These are phyloP conservation scores for Hibiscus mutabilis DNA, from an alignment of 345 rosid species.

Conservation along the genomic window DNA sequence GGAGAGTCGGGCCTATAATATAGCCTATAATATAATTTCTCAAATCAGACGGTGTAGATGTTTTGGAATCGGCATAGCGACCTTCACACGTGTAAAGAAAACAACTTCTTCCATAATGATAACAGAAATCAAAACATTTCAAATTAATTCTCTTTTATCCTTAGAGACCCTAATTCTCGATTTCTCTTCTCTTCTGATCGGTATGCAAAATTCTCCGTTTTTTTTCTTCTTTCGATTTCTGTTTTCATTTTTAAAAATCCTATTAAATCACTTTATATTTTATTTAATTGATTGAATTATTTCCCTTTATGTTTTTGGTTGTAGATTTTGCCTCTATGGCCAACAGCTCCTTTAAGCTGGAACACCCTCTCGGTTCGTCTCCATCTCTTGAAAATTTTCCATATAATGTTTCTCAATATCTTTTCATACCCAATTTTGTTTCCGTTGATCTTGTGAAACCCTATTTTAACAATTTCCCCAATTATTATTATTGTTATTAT, in stretches of 20 bases:
- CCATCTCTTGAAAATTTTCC: not conserved
- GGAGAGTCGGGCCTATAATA: no score
- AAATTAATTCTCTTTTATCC: not conserved
- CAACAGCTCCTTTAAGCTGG: constrained; percentile 74
- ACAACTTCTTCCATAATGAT: not conserved
- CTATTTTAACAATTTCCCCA: not conserved
- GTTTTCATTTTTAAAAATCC: not conserved
- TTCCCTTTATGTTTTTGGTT: not conserved
- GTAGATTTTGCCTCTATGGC: constrained; percentile 42
- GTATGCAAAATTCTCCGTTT: not conserved
- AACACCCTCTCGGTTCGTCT: constrained; percentile 80
- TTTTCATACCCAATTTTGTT: no score
- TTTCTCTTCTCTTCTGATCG: not conserved
- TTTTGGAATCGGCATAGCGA: not conserved
- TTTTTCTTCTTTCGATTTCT: not conserved
- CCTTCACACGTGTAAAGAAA: not conserved
- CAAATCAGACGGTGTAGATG: no score
- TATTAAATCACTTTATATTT: not conserved
- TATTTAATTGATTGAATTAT: not conserved
- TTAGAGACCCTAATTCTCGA: not conserved
- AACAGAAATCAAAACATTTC: not conserved
- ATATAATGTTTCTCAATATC: no score
- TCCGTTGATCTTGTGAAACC: not conserved
- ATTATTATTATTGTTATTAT: no score
- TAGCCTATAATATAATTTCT: no score